Conservation (phyloP, 306 rosid genomes). For the Hippophae tibetana region DNA sequence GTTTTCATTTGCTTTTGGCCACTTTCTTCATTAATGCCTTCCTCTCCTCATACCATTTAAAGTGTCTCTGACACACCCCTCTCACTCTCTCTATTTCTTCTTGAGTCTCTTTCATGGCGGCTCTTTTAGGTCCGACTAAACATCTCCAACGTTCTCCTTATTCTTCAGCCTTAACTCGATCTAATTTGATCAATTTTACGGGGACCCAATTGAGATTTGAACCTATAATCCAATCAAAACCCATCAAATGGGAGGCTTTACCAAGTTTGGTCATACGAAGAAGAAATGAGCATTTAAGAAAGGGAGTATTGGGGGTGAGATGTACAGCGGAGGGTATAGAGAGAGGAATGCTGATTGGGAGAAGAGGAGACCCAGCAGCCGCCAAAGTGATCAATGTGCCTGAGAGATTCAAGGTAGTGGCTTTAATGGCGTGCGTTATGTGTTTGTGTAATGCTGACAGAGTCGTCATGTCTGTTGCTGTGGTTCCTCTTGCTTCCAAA, state of each 20-base stretch:
- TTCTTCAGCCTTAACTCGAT: constrained; percentile 21
- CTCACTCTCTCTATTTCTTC: not conserved
- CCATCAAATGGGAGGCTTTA: constrained; percentile 19
- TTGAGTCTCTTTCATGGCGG: constrained; percentile 28
- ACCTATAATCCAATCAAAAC: constrained; percentile 12
- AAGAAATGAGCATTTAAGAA: not conserved
- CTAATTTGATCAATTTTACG: constrained; percentile 15
- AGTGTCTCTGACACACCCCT: not conserved
- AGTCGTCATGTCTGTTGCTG: constrained; percentile 91
- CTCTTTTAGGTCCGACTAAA: constrained; percentile 16
- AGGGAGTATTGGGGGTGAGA: constrained; percentile 25
- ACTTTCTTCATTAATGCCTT: no score
- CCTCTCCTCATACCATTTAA: not conserved
- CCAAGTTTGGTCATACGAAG: not conserved
- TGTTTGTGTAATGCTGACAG: constrained; percentile 86
- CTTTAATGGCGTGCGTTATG: constrained; percentile 69
- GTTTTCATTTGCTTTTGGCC: no score
- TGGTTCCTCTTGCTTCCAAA: constrained; percentile 76
- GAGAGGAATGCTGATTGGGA: constrained; percentile 41
- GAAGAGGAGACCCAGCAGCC: constrained; percentile 2
- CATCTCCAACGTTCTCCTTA: constrained; percentile 5
- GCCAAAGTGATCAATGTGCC: constrained; percentile 23
- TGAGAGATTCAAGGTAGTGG: constrained; percentile 77
- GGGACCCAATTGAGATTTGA: constrained; percentile 30
- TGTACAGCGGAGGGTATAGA: constrained; percentile 63